Conservation (phyloP, 2,329 filamentous ascomycete genomes). For the Ascomycota sp. region DNA sequence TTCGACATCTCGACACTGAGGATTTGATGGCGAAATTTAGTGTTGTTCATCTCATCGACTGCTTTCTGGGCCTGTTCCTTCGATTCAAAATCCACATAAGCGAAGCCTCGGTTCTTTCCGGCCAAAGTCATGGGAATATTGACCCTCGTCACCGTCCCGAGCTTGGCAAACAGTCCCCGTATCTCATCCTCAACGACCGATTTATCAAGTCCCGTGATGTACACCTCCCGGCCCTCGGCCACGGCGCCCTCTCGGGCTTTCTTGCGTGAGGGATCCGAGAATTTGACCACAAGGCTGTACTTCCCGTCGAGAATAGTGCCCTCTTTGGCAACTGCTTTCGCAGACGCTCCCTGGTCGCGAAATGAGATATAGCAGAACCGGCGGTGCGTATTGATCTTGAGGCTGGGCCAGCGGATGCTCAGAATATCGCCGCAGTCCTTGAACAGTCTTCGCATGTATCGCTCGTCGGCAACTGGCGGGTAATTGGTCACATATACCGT, state of each 20-base stretch:
- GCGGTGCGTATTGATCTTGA: constrained; percentile 73
- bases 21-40: constrained; percentile 46
- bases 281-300: constrained; percentile 53
- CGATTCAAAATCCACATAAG: constrained; percentile 57
- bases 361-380: constrained; percentile 97
- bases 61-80: constrained; percentile 48
- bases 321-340: constrained; percentile 52
- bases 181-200: constrained; percentile 47
- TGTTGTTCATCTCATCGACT: constrained; percentile 47
- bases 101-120: constrained; percentile 55
- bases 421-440: constrained; percentile 61
- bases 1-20: constrained; percentile 44
- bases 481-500: constrained; percentile 88
- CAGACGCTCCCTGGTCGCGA: constrained; percentile 43
- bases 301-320: constrained; percentile 47
- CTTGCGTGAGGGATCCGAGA: constrained; percentile 64
- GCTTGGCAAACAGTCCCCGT: constrained; percentile 48
- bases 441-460: constrained; percentile 48
- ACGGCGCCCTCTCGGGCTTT: constrained; percentile 62
- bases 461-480: constrained; percentile 53
- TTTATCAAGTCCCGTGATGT: constrained; percentile 49
- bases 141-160: constrained; percentile 53
- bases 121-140: constrained; percentile 48
- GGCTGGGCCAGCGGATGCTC: constrained; percentile 71
- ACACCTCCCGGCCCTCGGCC: constrained; percentile 74